Evolutionary conservation across 495 filamentous ascomycete species (phyloP).

Genomic region (Penicillium daleae): DNA sequence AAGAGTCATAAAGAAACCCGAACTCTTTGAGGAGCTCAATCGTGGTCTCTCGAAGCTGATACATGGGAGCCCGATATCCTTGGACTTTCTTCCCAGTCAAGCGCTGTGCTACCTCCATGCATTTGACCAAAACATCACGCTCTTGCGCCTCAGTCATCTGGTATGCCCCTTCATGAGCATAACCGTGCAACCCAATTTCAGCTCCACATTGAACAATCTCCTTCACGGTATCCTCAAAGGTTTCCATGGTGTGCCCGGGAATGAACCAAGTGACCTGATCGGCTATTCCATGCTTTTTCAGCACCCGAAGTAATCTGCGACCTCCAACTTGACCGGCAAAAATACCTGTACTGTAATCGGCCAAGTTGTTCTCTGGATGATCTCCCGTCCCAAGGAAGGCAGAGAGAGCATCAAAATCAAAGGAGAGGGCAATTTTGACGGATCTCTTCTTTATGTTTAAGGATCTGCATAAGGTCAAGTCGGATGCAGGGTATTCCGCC

Average conservation of each 20-base stretch:
- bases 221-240: too few species aligned
- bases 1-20: neutral
- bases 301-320: neutral
- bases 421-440: too few species aligned
- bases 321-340: neutral
- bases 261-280: conserved; percentile 8
- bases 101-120: neutral
- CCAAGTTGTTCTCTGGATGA: too few species aligned
- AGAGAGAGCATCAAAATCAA: too few species aligned
- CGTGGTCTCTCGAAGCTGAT: neutral
- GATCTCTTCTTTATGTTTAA: too few species aligned
- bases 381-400: too few species aligned
- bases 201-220: too few species aligned
- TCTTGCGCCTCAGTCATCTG: neutral
- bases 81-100: neutral
- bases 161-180: neutral
- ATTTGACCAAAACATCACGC: neutral
- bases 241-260: neutral
- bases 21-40: neutral
- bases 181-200: neutral
- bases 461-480: too few species aligned
- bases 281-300: neutral
- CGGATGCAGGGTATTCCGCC: too few species aligned
- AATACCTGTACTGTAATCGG: neutral
- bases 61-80: neutral